Conservation (phyloP, 2,329 filamentous ascomycete genomes). For the Sporothrix brasiliensis region DNA sequence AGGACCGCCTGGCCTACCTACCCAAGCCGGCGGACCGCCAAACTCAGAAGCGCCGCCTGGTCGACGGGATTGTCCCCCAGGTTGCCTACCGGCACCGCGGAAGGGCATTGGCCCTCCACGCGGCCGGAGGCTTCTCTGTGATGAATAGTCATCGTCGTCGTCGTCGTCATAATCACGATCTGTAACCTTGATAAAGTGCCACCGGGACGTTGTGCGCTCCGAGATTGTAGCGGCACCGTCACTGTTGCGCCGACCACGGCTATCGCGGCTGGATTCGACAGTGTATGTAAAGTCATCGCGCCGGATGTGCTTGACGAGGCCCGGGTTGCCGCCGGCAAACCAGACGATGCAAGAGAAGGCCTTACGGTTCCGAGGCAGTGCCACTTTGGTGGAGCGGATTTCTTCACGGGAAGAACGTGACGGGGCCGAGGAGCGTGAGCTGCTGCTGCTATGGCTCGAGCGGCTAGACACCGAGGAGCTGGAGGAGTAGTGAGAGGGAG, state of each 20-base stretch:
- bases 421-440: constrained; percentile 19
- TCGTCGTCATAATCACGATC: constrained; percentile 18
- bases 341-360: constrained; percentile 27
- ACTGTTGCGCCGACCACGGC: constrained; percentile 5
- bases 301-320: constrained; percentile 29
- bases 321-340: constrained; percentile 30
- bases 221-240: background rate
- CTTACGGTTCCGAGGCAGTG: constrained; percentile 10
- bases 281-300: constrained; percentile 24
- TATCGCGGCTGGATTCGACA: background rate
- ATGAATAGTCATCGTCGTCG: background rate
- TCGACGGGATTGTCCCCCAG: background rate
- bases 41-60: constrained; percentile 1
- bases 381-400: constrained; percentile 6
- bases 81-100: background rate
- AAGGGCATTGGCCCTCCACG: background rate
- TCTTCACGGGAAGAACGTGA: background rate
- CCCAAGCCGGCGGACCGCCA: constrained; percentile 22
- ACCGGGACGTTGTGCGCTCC: constrained; percentile 15
- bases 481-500: constrained; percentile 2
- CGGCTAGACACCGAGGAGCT: constrained; percentile 14
- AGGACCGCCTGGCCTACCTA: background rate
- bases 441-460: constrained; percentile 9
- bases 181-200: constrained; percentile 24
- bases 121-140: background rate